Evolutionary conservation across 441 rosid genomes (phyloP).

Genomic region (Populus hybrid): DNA sequence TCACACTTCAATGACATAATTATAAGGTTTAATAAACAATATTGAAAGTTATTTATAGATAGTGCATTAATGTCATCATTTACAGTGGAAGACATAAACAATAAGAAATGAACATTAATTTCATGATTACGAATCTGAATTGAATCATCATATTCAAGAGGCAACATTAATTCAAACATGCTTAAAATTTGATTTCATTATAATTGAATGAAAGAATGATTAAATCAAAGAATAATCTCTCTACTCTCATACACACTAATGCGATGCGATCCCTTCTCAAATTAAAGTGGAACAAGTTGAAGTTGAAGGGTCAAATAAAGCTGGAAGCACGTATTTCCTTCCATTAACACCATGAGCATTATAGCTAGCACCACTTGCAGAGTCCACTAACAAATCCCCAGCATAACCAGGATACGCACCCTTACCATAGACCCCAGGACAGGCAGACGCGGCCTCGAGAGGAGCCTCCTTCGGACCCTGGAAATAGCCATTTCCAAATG

Average conservation of each 20-base stretch:
- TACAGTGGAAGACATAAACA: too few relatives aligned
- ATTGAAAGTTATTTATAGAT: too few relatives aligned
- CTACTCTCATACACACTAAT: too few relatives aligned
- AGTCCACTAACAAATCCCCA: constrained; percentile 42
- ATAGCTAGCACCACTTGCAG: constrained; percentile 48
- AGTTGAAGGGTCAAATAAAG: constrained; percentile 48
- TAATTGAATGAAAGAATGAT: neutral
- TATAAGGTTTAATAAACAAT: too few relatives aligned
- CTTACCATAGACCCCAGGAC: constrained; percentile 49
- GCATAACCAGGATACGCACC: constrained; percentile 62
- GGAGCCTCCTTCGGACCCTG: constrained; percentile 61
- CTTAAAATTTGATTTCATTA: neutral
- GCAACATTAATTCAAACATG: neutral
- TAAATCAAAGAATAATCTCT: too few relatives aligned
- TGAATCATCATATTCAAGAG: neutral
- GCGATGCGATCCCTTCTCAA: neutral
- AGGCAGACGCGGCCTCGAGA: constrained; percentile 57
- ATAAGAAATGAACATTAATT: too few relatives aligned
- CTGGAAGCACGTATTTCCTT: constrained; percentile 54
- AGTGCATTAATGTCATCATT: too few relatives aligned
- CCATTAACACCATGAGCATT: constrained; percentile 51
- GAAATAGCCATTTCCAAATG: constrained; percentile 54
- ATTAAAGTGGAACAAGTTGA: constrained; percentile 40
- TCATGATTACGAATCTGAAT: too few relatives aligned
- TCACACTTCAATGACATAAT: too few relatives aligned